A percentile compares a stretch with the other conserved stretches of the same genome.
Evolutionary conservation across 75 land plant species (phyloP).

Genomic region (Cryptomeria japonica): DNA sequence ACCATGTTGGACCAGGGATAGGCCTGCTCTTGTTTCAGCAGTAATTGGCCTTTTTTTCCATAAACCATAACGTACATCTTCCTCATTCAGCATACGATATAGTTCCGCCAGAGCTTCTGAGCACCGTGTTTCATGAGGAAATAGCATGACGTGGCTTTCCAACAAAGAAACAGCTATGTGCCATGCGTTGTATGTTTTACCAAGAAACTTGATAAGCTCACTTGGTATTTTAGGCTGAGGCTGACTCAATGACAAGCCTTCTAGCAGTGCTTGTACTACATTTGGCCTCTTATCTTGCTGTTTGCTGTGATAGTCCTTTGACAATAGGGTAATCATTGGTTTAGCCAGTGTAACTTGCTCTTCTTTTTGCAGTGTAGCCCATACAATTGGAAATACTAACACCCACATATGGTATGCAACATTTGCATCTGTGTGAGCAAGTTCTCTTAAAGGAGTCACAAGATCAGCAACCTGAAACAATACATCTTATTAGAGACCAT

Average conservation of each 20-base stretch:
- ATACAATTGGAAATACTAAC: slow-evolving; percentile 97
- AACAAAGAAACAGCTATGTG: slow-evolving; percentile 88
- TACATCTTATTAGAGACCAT: not conserved
- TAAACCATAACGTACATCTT: slow-evolving; percentile 95
- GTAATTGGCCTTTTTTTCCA: slow-evolving; percentile 94
- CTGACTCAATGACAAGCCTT: slow-evolving; percentile 96
- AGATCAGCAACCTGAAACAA: slow-evolving; percentile 84
- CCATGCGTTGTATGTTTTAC: slow-evolving; percentile 99
- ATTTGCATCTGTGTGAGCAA: slow-evolving; percentile 94
- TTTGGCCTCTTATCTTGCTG: slow-evolving; percentile 92
- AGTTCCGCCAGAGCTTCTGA: slow-evolving; percentile 98
- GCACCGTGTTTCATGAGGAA: slow-evolving; percentile 86
- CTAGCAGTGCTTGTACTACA: slow-evolving; percentile 98
- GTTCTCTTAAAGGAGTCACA: slow-evolving; percentile 82
- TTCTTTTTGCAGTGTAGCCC: slow-evolving; percentile 94
- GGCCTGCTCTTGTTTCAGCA: slow-evolving; percentile 93
- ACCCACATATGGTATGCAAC: slow-evolving; percentile 99
- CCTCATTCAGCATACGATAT: slow-evolving; percentile 94
- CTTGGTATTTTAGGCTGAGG: slow-evolving; percentile 99
- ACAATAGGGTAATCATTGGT: slow-evolving; percentile 88
- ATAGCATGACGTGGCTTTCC: slow-evolving; percentile 97
- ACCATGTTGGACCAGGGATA: slow-evolving; percentile 98
- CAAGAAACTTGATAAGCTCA: slow-evolving; percentile 97
- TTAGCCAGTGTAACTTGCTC: slow-evolving; percentile 94
- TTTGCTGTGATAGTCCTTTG: slow-evolving; percentile 96